A percentile compares a stretch with the other conserved stretches of the same genome.
phyloP scores from a whole-genome alignment of 2,329 filamentous ascomycete species.

The Pseudophaeomoniella oleicola region DNA sequence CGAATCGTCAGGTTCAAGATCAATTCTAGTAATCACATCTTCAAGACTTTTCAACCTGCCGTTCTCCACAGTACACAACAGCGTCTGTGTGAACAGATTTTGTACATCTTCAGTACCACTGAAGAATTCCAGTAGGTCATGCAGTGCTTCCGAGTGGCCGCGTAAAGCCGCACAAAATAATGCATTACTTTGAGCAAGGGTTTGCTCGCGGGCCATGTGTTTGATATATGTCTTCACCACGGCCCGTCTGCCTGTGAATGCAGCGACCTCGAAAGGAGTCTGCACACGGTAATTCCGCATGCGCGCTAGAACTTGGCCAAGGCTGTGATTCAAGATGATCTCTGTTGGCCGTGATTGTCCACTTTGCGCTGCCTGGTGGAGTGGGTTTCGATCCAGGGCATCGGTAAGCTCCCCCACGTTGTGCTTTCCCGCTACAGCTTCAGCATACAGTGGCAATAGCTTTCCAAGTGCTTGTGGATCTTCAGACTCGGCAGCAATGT shows the following conservation, averaged over 20 bases:
- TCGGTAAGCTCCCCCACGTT: slow-evolving; percentile 1
- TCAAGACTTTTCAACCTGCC: slow-evolving; percentile 1
- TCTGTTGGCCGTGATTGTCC: slow-evolving; percentile 1
- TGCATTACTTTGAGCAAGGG: neutral
- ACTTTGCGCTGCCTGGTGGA: slow-evolving; percentile 2
- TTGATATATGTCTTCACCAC: slow-evolving; percentile 1
- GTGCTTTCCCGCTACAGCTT: neutral
- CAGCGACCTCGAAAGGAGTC: slow-evolving; percentile 1
- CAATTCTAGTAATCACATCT: slow-evolving; percentile 1
- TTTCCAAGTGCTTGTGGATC: slow-evolving; percentile 1
- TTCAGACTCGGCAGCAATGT: slow-evolving; percentile 1
- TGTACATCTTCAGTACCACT: neutral
- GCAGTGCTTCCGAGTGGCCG: slow-evolving; percentile 2
- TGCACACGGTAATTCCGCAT: slow-evolving; percentile 1
- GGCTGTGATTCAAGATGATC: neutral
- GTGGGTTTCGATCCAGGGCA: slow-evolving; percentile 1
- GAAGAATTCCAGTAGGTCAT: slow-evolving; percentile 1
- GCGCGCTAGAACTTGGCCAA: slow-evolving; percentile 1
- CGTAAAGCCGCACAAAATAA: slow-evolving; percentile 1
- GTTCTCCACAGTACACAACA: neutral
- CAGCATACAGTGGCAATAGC: slow-evolving; percentile 1
- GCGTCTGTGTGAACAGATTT: neutral
- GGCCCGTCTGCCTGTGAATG: slow-evolving; percentile 1
- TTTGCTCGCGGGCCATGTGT: neutral
- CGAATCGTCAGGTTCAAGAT: neutral